A percentile compares a stretch with the other conserved stretches of the same genome.
Conservation (phyloP, 2,329 filamentous ascomycete species). For the Mycosphaerella sp. region DNA sequence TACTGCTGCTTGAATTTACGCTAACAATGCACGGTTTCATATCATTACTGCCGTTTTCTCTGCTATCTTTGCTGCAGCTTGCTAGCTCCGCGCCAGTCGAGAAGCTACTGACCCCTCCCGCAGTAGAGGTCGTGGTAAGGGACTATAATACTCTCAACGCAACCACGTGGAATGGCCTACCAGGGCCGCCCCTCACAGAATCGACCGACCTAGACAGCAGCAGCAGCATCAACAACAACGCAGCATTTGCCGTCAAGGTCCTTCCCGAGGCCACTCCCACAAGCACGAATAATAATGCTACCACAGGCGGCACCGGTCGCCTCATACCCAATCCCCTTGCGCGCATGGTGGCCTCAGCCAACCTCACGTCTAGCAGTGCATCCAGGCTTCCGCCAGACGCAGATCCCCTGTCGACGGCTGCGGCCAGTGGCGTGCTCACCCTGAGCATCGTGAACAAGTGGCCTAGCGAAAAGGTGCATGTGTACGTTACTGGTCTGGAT, state of each 20-base stretch:
- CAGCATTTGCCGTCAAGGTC: neutral
- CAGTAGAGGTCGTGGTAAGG: constrained; percentile 13
- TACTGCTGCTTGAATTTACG: neutral
- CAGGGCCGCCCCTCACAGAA: neutral
- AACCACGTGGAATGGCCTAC: constrained; percentile 12
- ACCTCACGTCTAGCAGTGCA: neutral
- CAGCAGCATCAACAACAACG: neutral
- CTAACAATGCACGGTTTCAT: constrained; percentile 10
- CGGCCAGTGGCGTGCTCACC: constrained; percentile 7
- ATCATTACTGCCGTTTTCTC: constrained; percentile 4
- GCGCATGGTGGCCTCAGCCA: neutral
- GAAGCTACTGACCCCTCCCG: neutral
- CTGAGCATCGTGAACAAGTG: constrained; percentile 42
- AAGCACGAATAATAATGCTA: neutral
- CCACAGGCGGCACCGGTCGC: constrained; percentile 3
- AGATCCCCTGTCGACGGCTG: neutral
- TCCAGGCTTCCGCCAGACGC: neutral
- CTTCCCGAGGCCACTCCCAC: neutral
- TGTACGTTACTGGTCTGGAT: constrained; percentile 44
- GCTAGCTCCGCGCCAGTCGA: neutral
- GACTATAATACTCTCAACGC: constrained; percentile 21
- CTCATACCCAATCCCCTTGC: neutral
- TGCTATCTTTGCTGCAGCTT: neutral
- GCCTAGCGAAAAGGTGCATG: constrained; percentile 33
- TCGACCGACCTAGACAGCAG: neutral